Percentiles rank a stretch among this genome's conserved stretches.
Evolutionary conservation across 2,329 filamentous ascomycete genomes (phyloP).

Genomic region (Dactylella cylindrospora): DNA sequence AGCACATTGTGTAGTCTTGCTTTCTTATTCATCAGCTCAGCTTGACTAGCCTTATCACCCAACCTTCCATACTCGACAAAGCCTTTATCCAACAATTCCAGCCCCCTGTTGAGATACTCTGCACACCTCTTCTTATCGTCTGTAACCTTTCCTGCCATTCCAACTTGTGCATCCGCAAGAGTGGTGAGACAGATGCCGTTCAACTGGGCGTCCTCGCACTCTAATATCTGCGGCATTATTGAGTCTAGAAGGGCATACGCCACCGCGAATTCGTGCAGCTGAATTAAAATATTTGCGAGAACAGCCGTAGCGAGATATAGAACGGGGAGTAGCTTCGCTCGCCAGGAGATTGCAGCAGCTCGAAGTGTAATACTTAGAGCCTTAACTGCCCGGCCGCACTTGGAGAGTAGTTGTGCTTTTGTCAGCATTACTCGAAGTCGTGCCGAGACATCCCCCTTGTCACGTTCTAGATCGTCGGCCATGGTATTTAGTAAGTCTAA

Average conservation of each 20-base stretch:
- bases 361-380: conserved; percentile 76
- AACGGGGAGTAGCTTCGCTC: conserved; percentile 66
- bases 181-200: conserved; percentile 68
- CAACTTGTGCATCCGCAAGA: conserved; percentile 77
- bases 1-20: conserved; percentile 71
- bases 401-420: conserved; percentile 70
- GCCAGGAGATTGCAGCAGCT: conserved; percentile 72
- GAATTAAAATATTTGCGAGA: conserved; percentile 68
- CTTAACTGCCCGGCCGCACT: conserved; percentile 68
- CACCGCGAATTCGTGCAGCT: conserved; percentile 69
- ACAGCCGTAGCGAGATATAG: conserved; percentile 72
- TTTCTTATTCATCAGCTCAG: conserved; percentile 80
- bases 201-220: conserved; percentile 66
- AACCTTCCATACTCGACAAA: conserved; percentile 66
- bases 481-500: conserved; percentile 60
- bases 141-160: conserved; percentile 63
- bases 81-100: conserved; percentile 64
- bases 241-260: conserved; percentile 66
- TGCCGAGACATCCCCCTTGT: conserved; percentile 65
- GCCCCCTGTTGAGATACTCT: conserved; percentile 62
- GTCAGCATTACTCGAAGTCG: conserved; percentile 70
- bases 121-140: conserved; percentile 53
- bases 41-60: conserved; percentile 69
- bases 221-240: conserved; percentile 73
- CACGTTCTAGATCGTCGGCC: conserved; percentile 57